Evolutionary conservation across 495 filamentous ascomycete genomes (phyloP), one percentile per base, ranked within the genome.

Genomic region (Penicillium paradoxum): DNA sequence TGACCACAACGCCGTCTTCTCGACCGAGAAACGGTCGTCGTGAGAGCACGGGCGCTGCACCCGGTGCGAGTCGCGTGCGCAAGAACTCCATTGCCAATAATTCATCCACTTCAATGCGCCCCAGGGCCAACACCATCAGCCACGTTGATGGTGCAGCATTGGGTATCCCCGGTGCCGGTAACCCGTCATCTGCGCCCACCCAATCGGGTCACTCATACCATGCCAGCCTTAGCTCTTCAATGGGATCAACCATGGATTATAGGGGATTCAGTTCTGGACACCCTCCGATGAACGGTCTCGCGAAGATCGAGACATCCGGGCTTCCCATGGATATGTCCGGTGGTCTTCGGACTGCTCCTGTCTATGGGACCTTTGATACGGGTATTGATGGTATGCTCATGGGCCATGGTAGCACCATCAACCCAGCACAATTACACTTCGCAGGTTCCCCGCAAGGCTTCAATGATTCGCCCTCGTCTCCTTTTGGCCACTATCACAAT

Each of bases 41-140:
- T 47, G 92, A 97, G 68, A 91, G 95, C 71, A 88, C 88, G 10
- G 85, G 82, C 36, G 89, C 83, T 48, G 85, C 86, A 51, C 79
- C 84, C n/a, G 73, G 82, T 14, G 74, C 83, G 45, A 85, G 84
- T 56, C 81, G 90, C 41, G 89, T 92, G 50, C 88, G 93, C 45
- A 98, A 98, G 77, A 91, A 91, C 58, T 97, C 91, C 42, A 79
- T 92, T 53, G 91, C 85, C 50, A 87, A 81, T 55, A 76, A 59
- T 59, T 75, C 76, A 53, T 76, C 76, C 55, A 76, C 74, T 49
- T 74, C 77, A 13, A 91, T 93, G 84, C 82, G 95, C 51, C 95
- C 93, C 14, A 77, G 93, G 53, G 95, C 95, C 29, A 97, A 97
- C 62, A 99, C 93, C 29, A 96, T 97, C 65, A 92, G 91, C 66